These are phyloP conservation scores for Arbutus unedo DNA, from an alignment of 148 eudicot species.

Conservation along the genomic window DNA sequence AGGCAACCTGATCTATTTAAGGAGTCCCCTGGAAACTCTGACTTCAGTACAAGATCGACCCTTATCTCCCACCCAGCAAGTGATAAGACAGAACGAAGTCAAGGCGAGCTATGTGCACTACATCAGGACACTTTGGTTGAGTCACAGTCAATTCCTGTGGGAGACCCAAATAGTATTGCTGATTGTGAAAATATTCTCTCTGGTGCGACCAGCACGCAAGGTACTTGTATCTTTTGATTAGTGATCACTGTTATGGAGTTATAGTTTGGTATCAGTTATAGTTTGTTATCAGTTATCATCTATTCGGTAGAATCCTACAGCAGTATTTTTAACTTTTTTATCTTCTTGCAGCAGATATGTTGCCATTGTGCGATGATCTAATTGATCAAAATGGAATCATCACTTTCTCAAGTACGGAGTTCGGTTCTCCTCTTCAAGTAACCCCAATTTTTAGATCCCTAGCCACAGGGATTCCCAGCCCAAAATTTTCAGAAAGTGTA, in stretches of 20 bases:
- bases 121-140: slow-evolving; percentile 40
- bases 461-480: slow-evolving; percentile 84
- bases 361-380: slow-evolving; percentile 27
- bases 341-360: slow-evolving; percentile 31
- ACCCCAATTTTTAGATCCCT: slow-evolving; percentile 76
- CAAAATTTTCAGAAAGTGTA: slow-evolving; percentile 97
- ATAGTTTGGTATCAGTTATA: too few relatives aligned
- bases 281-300: background rate
- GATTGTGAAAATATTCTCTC: slow-evolving; percentile 34
- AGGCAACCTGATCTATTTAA: slow-evolving; percentile 65
- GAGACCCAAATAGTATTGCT: slow-evolving; percentile 29
- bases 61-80: slow-evolving; percentile 36
- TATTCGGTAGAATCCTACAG: background rate
- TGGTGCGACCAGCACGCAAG: slow-evolving; percentile 39
- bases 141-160: slow-evolving; percentile 33
- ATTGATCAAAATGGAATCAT: slow-evolving; percentile 25
- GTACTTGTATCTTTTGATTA: slow-evolving; percentile 17
- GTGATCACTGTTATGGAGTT: background rate
- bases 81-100: slow-evolving; percentile 49
- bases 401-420: slow-evolving; percentile 44
- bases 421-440: slow-evolving; percentile 71
- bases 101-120: slow-evolving; percentile 42
- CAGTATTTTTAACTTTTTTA: background rate
- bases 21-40: slow-evolving; percentile 76
- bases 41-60: slow-evolving; percentile 75